A percentile compares a stretch with the other conserved stretches of the same genome.
Conservation (phyloP, 495 filamentous ascomycete species). For the Penicillium canescens region DNA sequence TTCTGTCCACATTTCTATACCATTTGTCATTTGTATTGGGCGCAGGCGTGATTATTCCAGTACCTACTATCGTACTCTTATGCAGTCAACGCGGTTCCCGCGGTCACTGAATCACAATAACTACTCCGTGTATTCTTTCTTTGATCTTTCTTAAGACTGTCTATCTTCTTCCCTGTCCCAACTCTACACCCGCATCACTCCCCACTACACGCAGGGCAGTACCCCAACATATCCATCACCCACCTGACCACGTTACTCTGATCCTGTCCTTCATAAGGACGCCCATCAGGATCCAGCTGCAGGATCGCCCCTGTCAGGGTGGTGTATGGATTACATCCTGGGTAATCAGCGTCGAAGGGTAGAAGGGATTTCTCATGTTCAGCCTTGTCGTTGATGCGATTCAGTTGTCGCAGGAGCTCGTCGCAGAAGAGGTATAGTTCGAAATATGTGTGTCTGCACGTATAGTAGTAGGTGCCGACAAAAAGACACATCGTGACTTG, state of each 20-base stretch:
- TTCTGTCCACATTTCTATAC: not conserved
- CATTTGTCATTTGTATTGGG: not conserved
- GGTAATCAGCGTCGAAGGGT: constrained; percentile 9
- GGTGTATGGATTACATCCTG: constrained; percentile 11
- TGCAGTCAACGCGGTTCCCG: not conserved
- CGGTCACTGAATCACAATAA: not conserved
- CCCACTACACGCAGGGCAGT: constrained; percentile 5
- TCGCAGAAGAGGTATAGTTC: constrained; percentile 24
- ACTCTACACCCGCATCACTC: not conserved
- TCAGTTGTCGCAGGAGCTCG: constrained; percentile 12
- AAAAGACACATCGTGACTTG: constrained; percentile 20
- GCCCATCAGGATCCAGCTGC: not conserved
- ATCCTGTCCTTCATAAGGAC: constrained; percentile 29
- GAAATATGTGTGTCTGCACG: constrained; percentile 27
- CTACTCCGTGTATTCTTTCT: not conserved
- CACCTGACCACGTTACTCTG: constrained; percentile 57
- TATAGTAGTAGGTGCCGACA: constrained; percentile 12
- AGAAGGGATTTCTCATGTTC: not conserved
- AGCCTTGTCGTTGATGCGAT: constrained; percentile 11
- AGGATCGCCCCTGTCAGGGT: not conserved
- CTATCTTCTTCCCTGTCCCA: too few species aligned
- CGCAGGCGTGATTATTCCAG: constrained; percentile 1
- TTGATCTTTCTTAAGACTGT: too few species aligned
- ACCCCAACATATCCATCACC: not conserved
- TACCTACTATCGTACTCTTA: not conserved